A percentile compares a stretch with the other conserved stretches of the same genome.
Conservation (phyloP, 352 stramenopile genomes). For the Pythium sp. region DNA sequence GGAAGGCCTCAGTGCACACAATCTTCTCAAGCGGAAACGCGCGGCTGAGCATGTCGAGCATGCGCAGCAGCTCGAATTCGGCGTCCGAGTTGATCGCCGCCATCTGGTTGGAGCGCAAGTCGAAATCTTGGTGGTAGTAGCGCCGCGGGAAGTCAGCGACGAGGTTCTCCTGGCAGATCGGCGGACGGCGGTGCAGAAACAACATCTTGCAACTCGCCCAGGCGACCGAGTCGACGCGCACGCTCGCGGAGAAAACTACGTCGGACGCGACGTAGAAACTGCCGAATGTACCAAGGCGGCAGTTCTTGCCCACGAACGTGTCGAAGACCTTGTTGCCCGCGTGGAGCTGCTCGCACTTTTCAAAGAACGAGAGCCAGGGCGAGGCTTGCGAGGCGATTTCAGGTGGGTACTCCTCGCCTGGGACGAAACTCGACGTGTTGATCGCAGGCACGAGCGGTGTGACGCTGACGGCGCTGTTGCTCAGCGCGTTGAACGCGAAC, state of each 20-base stretch:
- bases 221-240: conserved; percentile 48
- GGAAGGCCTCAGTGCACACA: conserved; percentile 46
- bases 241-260: conserved; percentile 36
- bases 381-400: conserved; percentile 8
- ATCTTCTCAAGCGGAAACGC: conserved; percentile 35
- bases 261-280: conserved; percentile 21
- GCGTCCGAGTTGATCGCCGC: conserved; percentile 40
- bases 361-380: conserved; percentile 32
- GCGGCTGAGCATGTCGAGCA: conserved; percentile 46
- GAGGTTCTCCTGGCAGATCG: conserved; percentile 55
- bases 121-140: conserved; percentile 33
- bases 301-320: conserved; percentile 24
- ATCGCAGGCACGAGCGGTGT: conserved; percentile 15
- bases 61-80: conserved; percentile 43
- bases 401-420: conserved; percentile 18
- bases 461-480: conserved; percentile 9
- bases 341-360: conserved; percentile 27
- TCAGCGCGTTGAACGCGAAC: conserved; percentile 22
- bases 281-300: conserved; percentile 18
- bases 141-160: conserved; percentile 47
- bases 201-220: conserved; percentile 60
- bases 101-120: conserved; percentile 23
- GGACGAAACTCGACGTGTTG: conserved; percentile 17
- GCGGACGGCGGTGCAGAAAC: conserved; percentile 42
- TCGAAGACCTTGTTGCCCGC: conserved; percentile 8